A percentile compares a stretch with the other conserved stretches of the same genome.
Conservation (phyloP, 768 basidiomycete species). For the Calocybe cyanea region DNA sequence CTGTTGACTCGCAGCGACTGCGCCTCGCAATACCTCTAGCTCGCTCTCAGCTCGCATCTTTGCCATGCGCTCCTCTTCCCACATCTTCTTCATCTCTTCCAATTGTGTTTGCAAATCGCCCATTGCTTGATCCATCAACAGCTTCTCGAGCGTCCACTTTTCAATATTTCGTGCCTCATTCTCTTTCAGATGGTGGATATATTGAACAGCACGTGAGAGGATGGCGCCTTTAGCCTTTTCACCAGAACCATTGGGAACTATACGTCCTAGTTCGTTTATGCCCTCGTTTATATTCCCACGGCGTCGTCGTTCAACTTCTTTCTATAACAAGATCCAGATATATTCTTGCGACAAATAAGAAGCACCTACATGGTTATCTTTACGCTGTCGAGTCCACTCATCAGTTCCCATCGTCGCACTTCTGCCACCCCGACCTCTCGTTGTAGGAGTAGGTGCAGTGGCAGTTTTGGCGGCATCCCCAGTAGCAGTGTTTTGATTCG, state of each 20-base stretch:
- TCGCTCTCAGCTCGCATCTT: constrained; percentile 64
- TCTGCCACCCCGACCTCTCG: constrained; percentile 48
- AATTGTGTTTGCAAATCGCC: constrained; percentile 80
- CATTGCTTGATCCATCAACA: constrained; percentile 91
- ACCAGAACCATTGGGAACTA: constrained; percentile 84
- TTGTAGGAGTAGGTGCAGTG: constrained; percentile 12
- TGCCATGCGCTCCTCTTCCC: constrained; percentile 71
- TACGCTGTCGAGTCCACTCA: constrained; percentile 77
- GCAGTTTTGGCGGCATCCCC: constrained; percentile 4
- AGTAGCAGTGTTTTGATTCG: constrained; percentile 12
- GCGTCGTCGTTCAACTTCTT: constrained; percentile 96
- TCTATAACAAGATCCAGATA: constrained; percentile 44
- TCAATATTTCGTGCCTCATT: constrained; percentile 89
- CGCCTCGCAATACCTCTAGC: constrained; percentile 49
- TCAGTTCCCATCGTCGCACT: constrained; percentile 65
- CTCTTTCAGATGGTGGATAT: constrained; percentile 88
- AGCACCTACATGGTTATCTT: constrained; percentile 72
- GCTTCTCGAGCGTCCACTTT: constrained; percentile 90
- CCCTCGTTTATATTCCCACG: constrained; percentile 96
- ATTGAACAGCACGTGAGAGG: constrained; percentile 82
- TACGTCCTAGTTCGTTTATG: constrained; percentile 85
- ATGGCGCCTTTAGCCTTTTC: constrained; percentile 91
- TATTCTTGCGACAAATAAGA: background rate
- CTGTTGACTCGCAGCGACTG: constrained; percentile 8
- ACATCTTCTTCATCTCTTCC: constrained; percentile 75